phyloP scores from a whole-genome alignment of 108 stramenopile genomes.

The Skeletonema marinoi region DNA sequence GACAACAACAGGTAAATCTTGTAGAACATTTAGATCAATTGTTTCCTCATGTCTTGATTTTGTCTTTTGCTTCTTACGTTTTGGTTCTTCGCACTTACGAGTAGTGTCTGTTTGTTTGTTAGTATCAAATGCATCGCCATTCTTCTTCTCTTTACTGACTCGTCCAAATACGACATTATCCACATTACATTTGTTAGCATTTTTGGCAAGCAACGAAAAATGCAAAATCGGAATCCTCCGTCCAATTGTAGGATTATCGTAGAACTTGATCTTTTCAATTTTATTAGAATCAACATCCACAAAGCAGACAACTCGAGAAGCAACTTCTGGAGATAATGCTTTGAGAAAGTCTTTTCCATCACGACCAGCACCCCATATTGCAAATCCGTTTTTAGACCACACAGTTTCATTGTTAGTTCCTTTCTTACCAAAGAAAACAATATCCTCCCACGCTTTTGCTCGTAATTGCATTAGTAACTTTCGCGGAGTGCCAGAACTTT shows the following conservation, averaged over 20 bases:
- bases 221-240: constrained; percentile 80
- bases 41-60: constrained; percentile 1
- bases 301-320: constrained; percentile 67
- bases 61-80: constrained; percentile 2
- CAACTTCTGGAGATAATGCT: constrained; percentile 55
- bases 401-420: background rate
- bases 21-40: constrained; percentile 24
- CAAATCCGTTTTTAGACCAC: constrained; percentile 54
- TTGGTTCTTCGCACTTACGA: background rate
- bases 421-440: constrained; percentile 40
- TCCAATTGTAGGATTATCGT: constrained; percentile 52
- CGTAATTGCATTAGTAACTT: constrained; percentile 77
- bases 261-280: constrained; percentile 61
- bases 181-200: constrained; percentile 8
- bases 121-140: background rate
- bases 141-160: constrained; percentile 56
- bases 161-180: constrained; percentile 43
- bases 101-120: background rate
- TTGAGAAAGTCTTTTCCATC: constrained; percentile 93
- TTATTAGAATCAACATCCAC: constrained; percentile 89
- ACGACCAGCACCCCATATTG: constrained; percentile 83
- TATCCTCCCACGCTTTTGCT: constrained; percentile 69
- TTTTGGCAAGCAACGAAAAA: constrained; percentile 68
- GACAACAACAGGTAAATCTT: constrained; percentile 77
- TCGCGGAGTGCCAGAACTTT: constrained; percentile 81